phyloP scores from a whole-genome alignment of 345 rosid genomes.

The Lenwebbia sp. region DNA sequence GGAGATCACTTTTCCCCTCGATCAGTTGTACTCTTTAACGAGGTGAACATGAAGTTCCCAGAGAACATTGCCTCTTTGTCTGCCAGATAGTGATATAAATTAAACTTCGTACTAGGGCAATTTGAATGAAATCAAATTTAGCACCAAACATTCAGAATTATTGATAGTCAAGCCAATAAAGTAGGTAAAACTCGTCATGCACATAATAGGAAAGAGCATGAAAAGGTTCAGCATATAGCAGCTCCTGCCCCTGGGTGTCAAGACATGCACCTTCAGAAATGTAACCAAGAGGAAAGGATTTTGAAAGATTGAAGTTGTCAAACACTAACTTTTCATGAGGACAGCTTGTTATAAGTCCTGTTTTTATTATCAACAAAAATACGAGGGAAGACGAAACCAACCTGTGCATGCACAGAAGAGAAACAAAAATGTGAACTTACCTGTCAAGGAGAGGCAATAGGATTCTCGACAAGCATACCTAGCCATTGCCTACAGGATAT shows the following conservation, averaged over 20 bases:
- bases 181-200: not conserved
- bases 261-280: not conserved
- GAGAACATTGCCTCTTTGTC: constrained; percentile 82
- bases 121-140: not conserved
- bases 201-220: not conserved
- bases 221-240: not conserved
- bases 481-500: constrained; percentile 58
- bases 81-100: constrained; percentile 17
- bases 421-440: constrained; percentile 15
- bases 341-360: not conserved
- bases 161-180: not conserved
- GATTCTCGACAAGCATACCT: constrained; percentile 83
- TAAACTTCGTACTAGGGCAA: not conserved
- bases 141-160: not conserved
- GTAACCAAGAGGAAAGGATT: not conserved
- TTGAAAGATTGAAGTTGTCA: not conserved
- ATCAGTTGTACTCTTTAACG: constrained; percentile 29
- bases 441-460: constrained; percentile 72
- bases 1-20: not conserved
- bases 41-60: constrained; percentile 77
- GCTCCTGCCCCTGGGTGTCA: not conserved
- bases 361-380: not conserved
- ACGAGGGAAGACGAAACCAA: not conserved
- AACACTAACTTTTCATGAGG: not conserved
- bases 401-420: not conserved